phyloP scores from a whole-genome alignment of 352 stramenopile genomes.

The Aphanomyces euteiches region DNA sequence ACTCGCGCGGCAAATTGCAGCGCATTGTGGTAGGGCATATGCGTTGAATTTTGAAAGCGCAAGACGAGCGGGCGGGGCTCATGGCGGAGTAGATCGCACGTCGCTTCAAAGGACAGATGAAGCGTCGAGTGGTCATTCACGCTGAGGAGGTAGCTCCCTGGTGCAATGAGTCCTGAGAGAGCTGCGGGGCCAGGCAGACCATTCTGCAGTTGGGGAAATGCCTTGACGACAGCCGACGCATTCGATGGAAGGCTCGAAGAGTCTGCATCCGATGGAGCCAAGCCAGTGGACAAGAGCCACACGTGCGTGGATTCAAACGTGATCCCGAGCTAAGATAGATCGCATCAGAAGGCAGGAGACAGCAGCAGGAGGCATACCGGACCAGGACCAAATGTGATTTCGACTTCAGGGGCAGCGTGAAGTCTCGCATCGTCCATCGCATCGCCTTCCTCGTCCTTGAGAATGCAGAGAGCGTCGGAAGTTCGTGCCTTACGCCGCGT shows the following conservation, averaged over 20 bases:
- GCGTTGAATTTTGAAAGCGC: constrained; percentile 35
- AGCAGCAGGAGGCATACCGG: constrained; percentile 41
- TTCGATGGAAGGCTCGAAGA: constrained; percentile 32
- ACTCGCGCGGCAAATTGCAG: constrained; percentile 59
- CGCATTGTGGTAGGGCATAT: constrained; percentile 48
- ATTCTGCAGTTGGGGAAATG: constrained; percentile 52
- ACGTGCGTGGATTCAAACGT: constrained; percentile 74
- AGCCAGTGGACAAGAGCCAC: constrained; percentile 50
- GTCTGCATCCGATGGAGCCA: constrained; percentile 37
- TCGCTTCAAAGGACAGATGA: constrained; percentile 28
- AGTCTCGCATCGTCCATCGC: background rate
- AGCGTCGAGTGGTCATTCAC: constrained; percentile 30
- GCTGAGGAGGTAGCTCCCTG: constrained; percentile 26
- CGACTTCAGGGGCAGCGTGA: constrained; percentile 39
- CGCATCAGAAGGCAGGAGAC: background rate
- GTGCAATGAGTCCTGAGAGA: constrained; percentile 45
- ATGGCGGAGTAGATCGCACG: constrained; percentile 22
- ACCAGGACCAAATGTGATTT: constrained; percentile 63
- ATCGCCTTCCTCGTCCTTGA: constrained; percentile 11
- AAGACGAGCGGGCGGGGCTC: constrained; percentile 22
- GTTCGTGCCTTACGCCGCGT: constrained; percentile 10
- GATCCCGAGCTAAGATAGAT: constrained; percentile 53
- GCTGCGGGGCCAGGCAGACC: constrained; percentile 60
- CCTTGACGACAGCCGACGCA: constrained; percentile 65
- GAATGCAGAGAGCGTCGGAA: constrained; percentile 32